phyloP scores from a whole-genome alignment of 768 basidiomycete species.

The Baorangia bicolor region DNA sequence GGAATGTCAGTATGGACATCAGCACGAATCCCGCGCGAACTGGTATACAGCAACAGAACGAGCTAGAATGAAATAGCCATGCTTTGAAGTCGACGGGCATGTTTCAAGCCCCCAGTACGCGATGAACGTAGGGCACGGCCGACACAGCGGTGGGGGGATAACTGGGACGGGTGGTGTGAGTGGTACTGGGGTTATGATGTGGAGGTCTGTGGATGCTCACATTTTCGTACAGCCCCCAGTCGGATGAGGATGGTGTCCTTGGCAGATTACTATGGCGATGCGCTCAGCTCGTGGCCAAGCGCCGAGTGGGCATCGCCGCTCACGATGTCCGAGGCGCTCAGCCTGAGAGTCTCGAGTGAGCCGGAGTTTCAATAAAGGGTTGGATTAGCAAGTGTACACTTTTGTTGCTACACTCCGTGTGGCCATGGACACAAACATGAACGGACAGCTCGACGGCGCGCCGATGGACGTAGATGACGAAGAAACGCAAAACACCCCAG shows the following conservation, averaged over 20 bases:
- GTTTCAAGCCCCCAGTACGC: not conserved
- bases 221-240: slow-evolving; percentile 3
- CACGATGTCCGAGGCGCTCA: not conserved
- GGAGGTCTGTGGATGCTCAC: not conserved
- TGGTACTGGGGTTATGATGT: not conserved
- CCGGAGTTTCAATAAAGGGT: slow-evolving; percentile 22
- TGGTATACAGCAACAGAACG: slow-evolving; percentile 63
- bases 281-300: not conserved
- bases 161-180: not conserved
- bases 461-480: slow-evolving; percentile 32
- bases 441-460: slow-evolving; percentile 21
- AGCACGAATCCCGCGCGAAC: slow-evolving; percentile 59
- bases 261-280: slow-evolving; percentile 15
- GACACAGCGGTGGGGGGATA: not conserved
- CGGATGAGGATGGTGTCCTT: not conserved
- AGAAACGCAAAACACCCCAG: not conserved
- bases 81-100: slow-evolving; percentile 47
- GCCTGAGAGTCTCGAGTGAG: not conserved
- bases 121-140: slow-evolving; percentile 1
- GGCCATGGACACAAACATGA: slow-evolving; percentile 9
- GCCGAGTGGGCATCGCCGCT: not conserved
- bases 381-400: slow-evolving; percentile 3
- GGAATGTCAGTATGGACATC: slow-evolving; percentile 51
- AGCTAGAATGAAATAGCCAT: slow-evolving; percentile 48
- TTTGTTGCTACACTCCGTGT: not conserved